phyloP scores from a whole-genome alignment of 2,329 filamentous ascomycete genomes.

The Curvularia lunata region DNA sequence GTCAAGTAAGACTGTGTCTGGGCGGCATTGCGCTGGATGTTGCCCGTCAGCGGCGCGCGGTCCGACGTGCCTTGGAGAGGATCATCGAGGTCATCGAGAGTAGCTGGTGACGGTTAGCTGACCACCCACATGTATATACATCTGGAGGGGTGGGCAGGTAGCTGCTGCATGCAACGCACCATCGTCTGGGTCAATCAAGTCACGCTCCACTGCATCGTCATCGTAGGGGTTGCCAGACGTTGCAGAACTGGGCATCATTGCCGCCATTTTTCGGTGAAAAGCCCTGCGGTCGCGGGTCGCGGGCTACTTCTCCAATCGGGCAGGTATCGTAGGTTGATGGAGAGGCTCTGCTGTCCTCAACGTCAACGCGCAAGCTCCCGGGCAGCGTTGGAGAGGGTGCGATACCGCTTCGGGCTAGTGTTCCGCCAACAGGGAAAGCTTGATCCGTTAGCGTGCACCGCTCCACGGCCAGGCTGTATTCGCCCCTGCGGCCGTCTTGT shows the following conservation, averaged over 20 bases:
- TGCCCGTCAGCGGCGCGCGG: slow-evolving; percentile 81
- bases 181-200: slow-evolving; percentile 61
- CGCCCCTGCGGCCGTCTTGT: slow-evolving; percentile 19
- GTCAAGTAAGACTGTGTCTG: slow-evolving; percentile 84
- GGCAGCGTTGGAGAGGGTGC: slow-evolving; percentile 24
- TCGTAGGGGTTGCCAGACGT: slow-evolving; percentile 53
- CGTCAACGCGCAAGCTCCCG: slow-evolving; percentile 24
- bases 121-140: background rate
- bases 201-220: slow-evolving; percentile 55
- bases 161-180: slow-evolving; percentile 46
- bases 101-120: slow-evolving; percentile 60
- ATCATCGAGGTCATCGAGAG: slow-evolving; percentile 92
- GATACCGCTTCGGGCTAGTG: slow-evolving; percentile 29
- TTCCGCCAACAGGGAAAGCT: slow-evolving; percentile 35
- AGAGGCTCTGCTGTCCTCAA: slow-evolving; percentile 41
- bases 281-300: slow-evolving; percentile 32
- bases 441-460: slow-evolving; percentile 25
- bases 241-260: slow-evolving; percentile 54
- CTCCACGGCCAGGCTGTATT: slow-evolving; percentile 32
- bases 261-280: slow-evolving; percentile 49
- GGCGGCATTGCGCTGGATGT: slow-evolving; percentile 65
- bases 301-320: slow-evolving; percentile 35
- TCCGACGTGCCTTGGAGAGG: slow-evolving; percentile 73
- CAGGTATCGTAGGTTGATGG: slow-evolving; percentile 34
- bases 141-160: slow-evolving; percentile 10